Base-by-base conservation (phyloP, 1,284 basidiomycete genomes). In the Ustilago xerochloae region DNA sequence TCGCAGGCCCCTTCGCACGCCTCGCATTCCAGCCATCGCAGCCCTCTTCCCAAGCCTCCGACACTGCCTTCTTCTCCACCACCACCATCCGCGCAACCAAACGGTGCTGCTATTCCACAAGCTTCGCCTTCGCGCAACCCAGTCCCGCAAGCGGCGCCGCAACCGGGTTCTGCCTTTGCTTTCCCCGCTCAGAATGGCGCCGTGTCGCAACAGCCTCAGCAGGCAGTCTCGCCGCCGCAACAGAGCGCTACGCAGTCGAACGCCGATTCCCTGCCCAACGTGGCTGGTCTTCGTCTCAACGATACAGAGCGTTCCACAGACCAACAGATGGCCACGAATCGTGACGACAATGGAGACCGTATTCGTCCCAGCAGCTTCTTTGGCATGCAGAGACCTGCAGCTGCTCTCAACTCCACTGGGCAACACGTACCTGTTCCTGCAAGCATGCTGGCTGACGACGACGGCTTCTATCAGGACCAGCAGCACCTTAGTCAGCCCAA, bases 281-380 rank as follows among this genome's bases (percentile, higher is more conserved):
- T 73, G 45, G 56, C 62, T 18, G 59, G 35, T 0, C 51, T 73
- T 6, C 45, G 46, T 24, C 47, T 73, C 38, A 58, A 52, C 39
- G 56, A 63, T 16, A 45, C 6, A 20, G 56, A 60, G 43, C 63
- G 43, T 41, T 24, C 55, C 35, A 15, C 32, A 35, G 29, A 49
- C 4, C 49, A 51, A 12, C 60, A 52, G 13, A 15, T 36, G 10
- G 36, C 56, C 26, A 22, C 15, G 30, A 47, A 47, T 9, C 59
- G 63, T n/a, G 55, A 65, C 59, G 55, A 63, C 28, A 64, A 56
- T 32, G 59, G 46, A 4, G 64, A 68, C 16, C 61, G 58, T 3
- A 38, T 24, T 13, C 53, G 78, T 36, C 74, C 74, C 9, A 71
- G 60, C 55, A 77, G 69, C 66, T 80, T 80, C 63, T 79, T 77